These are phyloP conservation scores for Aspergillus cavernicola DNA, from an alignment of 495 filamentous ascomycete genomes.

Conservation along the genomic window DNA sequence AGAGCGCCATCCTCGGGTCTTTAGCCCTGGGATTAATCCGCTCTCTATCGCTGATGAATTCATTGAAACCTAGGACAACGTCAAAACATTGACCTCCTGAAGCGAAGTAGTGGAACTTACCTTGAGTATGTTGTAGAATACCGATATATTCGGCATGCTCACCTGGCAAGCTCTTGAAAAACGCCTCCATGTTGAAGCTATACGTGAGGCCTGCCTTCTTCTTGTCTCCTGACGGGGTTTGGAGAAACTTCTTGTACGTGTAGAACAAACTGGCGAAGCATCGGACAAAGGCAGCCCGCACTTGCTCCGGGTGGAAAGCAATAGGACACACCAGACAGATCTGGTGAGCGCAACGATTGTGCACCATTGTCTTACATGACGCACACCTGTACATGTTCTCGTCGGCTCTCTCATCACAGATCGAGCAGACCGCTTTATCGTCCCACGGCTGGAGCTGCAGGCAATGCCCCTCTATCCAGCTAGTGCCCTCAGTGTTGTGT, in stretches of 20 bases:
- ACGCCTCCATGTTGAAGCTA: constrained; percentile 90
- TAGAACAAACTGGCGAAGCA: constrained; percentile 94
- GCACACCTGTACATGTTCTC: constrained; percentile 85
- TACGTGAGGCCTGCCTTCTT: constrained; percentile 85
- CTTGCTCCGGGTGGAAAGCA: constrained; percentile 86
- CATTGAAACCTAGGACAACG: constrained; percentile 70
- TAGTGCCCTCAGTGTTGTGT: constrained; percentile 76
- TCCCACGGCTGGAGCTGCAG: constrained; percentile 71
- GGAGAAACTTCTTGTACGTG: constrained; percentile 85
- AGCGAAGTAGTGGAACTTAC: constrained; percentile 39
- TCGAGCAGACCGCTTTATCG: constrained; percentile 64
- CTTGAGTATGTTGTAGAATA: constrained; percentile 90
- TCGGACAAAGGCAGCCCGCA: constrained; percentile 89
- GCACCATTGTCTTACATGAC: constrained; percentile 71
- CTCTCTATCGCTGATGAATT: constrained; percentile 94
- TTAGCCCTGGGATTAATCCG: constrained; percentile 41
- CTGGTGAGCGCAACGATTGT: constrained; percentile 74
- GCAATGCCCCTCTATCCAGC: constrained; percentile 94
- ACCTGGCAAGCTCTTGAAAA: constrained; percentile 82
- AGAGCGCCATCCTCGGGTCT: constrained; percentile 74
- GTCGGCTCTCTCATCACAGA: constrained; percentile 87
- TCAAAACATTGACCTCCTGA: background rate
- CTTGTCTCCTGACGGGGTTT: constrained; percentile 72
- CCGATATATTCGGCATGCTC: constrained; percentile 87
- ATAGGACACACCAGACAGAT: constrained; percentile 84